A percentile compares a stretch with the other conserved stretches of the same genome.
Conservation (phyloP, 139 green algal species). For the Dunaliella primolecta region DNA sequence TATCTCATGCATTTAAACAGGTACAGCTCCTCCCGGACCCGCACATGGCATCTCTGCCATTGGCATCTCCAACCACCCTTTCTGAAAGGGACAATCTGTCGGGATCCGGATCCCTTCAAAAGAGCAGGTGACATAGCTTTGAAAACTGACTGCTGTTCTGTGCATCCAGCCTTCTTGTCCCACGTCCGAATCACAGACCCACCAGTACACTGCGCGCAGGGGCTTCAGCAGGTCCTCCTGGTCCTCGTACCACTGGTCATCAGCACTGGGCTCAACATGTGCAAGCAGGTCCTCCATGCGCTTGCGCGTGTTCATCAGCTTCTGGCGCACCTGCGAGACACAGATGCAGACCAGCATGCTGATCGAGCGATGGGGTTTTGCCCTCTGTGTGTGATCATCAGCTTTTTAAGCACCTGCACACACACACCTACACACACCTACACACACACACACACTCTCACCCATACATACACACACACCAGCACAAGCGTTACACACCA, state of each 20-base stretch:
- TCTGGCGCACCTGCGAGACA: constrained; percentile 65
- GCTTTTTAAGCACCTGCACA: neutral
- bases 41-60: no score
- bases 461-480: neutral
- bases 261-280: constrained; percentile 36
- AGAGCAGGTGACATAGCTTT: no score
- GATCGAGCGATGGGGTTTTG: neutral
- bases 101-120: no score
- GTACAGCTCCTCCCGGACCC: no score
- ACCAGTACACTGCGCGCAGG: constrained; percentile 81
- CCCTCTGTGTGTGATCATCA: neutral
- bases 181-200: no score
- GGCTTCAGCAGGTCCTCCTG: constrained; percentile 72
- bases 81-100: no score
- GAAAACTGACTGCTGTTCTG: no score
- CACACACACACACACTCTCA: neutral
- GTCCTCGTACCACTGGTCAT: constrained; percentile 49
- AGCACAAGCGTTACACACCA: no score
- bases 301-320: constrained; percentile 80
- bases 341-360: no score
- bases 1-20: no score
- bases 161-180: no score
- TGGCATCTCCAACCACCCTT: no score
- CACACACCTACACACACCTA: neutral
- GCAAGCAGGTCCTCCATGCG: constrained; percentile 80